phyloP scores from a whole-genome alignment of 495 filamentous ascomycete species.

The Penicillium longicatenatum region DNA sequence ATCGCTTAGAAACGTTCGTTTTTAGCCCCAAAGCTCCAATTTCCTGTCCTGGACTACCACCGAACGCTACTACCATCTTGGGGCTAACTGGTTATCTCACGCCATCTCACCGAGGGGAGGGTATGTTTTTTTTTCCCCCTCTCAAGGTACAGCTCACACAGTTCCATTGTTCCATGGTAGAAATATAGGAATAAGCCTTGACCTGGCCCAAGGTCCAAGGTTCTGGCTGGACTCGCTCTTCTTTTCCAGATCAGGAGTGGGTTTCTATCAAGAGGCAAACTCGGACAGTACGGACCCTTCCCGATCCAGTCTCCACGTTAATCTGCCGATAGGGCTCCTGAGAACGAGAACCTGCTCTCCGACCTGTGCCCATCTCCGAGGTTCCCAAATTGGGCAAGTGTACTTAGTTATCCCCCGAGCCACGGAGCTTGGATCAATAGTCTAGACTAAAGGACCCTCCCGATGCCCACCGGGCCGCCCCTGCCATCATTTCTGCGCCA shows the following conservation, averaged over 20 bases:
- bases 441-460: neutral
- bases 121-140: neutral
- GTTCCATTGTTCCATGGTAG: neutral
- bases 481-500: neutral
- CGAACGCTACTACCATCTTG: neutral
- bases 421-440: constrained; percentile 6
- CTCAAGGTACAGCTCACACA: neutral
- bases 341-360: neutral
- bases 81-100: no score
- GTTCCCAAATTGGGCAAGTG: neutral
- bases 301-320: constrained; percentile 2
- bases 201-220: neutral
- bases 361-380: neutral
- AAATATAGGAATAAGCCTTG: neutral
- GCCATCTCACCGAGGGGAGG: no score
- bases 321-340: constrained; percentile 9
- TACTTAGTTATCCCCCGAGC: neutral
- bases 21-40: neutral
- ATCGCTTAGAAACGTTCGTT: neutral
- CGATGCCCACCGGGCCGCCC: neutral
- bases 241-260: neutral
- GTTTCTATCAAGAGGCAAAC: neutral
- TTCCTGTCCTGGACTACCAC: neutral
- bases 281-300: neutral
- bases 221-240: neutral